Base-by-base conservation (phyloP, 441 rosid genomes). In the Pelargonium myrrhifolium region DNA sequence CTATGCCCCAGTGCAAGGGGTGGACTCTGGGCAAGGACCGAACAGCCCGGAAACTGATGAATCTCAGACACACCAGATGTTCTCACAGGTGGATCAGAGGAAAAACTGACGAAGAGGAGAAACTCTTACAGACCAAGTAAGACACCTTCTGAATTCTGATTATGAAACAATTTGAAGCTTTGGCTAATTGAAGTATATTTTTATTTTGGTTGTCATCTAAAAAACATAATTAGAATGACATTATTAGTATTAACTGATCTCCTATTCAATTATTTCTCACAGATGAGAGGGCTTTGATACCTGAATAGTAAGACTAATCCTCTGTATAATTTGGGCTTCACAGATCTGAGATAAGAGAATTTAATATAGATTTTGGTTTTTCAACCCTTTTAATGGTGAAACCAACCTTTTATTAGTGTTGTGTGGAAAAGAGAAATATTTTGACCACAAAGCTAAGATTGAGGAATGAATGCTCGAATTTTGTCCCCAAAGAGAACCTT, bases 121-220 rank as follows among this genome's bases (percentile, higher is more conserved):
- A 74, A 68, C 79, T 1, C 73, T 80, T n/a, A 31, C 35, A 31
- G 35, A 31, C 35, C 35, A 31, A 31, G 35, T 31, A 31, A 31
- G 35, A 31, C 35, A 31, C 4, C 40, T 72, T 49, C 37, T 59
- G 7, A 10, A 8, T 64, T 65, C 42, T 64, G 11, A 62, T 62
- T 66, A 68, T 6, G 35, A 31, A 31, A 31, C 35, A 31, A 0
- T 31, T 31, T 26, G 58, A 63, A 72, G 22, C 9, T 59, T 66
- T 11, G 9, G 14, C 26, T 40, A 28, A 55, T 42, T 0, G 28
- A 42, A 20, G n/a, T 3, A 3, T 62, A 35, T 20, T 31, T 31
- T 31, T 31, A 3, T 3, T 31, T 3, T 31, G 35, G 35, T 31
- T 3, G 35, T 31, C 47, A 47, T 43, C 0, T 31, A 9, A 8